Conservation (phyloP, 768 basidiomycete genomes). For the Amanita phalloides region DNA sequence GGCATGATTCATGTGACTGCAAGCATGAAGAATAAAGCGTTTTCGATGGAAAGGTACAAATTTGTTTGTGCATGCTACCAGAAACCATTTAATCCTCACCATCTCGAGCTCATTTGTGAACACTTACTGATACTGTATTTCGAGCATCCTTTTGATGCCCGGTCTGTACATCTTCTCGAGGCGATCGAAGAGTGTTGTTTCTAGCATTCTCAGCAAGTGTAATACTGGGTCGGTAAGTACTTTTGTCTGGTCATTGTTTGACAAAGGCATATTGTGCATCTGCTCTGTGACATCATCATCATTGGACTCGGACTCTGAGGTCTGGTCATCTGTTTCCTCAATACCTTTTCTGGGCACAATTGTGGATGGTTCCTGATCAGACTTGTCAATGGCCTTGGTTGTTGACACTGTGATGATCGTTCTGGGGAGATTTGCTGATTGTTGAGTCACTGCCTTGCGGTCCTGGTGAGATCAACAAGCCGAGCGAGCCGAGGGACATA, state of each 20-base stretch:
- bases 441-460: constrained; percentile 49
- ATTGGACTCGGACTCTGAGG: background rate
- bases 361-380: background rate
- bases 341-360: background rate
- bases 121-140: constrained; percentile 76
- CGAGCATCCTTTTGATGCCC: constrained; percentile 76
- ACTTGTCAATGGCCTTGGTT: background rate
- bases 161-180: constrained; percentile 83
- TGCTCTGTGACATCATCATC: constrained; percentile 4
- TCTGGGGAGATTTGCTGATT: background rate
- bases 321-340: background rate
- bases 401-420: background rate
- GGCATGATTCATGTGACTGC: constrained; percentile 57
- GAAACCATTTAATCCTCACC: background rate
- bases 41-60: constrained; percentile 78
- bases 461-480: constrained; percentile 3
- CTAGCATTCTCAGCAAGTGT: constrained; percentile 60
- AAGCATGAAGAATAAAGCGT: constrained; percentile 70
- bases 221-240: constrained; percentile 19
- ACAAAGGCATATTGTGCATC: background rate
- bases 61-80: constrained; percentile 75
- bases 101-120: background rate
- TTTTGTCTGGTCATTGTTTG: constrained; percentile 10
- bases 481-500: constrained; percentile 11
- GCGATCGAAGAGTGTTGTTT: constrained; percentile 87